These are phyloP conservation scores for Boletus pseudo-olivaceus DNA, from an alignment of 768 basidiomycete genomes.

Conservation along the genomic window DNA sequence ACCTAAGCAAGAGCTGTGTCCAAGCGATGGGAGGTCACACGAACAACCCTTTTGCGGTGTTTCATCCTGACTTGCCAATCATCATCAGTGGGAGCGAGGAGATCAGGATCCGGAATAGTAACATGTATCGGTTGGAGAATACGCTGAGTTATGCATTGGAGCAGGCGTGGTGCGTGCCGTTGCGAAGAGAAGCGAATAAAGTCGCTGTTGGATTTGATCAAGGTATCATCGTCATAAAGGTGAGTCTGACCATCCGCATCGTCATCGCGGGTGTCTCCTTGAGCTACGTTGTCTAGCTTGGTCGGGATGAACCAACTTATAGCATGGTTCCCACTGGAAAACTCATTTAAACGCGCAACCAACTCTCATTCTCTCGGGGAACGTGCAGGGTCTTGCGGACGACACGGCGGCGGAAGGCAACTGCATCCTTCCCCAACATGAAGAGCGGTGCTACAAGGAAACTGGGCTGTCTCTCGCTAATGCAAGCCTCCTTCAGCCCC, in stretches of 20 bases:
- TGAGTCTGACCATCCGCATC: constrained; percentile 24
- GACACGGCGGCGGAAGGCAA: constrained; percentile 69
- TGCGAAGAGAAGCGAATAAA: constrained; percentile 83
- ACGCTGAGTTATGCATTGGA: constrained; percentile 94
- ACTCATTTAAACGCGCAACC: constrained; percentile 90
- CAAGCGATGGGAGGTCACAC: constrained; percentile 98
- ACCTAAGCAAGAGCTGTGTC: constrained; percentile 95
- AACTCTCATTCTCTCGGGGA: constrained; percentile 87
- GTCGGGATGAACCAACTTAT: constrained; percentile 92
- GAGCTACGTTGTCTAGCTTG: constrained; percentile 50
- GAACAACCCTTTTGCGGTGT: constrained; percentile 95
- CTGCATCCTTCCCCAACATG: constrained; percentile 69
- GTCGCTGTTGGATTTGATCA: constrained; percentile 96
- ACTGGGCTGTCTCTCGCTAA: constrained; percentile 56
- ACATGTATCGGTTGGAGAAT: constrained; percentile 93
- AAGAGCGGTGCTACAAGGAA: constrained; percentile 78
- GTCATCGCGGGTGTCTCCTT: neutral
- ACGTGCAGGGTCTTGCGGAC: constrained; percentile 58
- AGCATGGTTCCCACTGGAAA: constrained; percentile 96
- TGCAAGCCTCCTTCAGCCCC: constrained; percentile 71
- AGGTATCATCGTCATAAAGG: constrained; percentile 92
- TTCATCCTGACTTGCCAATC: constrained; percentile 92
- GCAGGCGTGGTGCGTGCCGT: constrained; percentile 90
- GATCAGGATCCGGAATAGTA: constrained; percentile 96
- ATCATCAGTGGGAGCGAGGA: constrained; percentile 95